Percentiles rank a stretch among this genome's conserved stretches.
Evolutionary conservation across 1,284 basidiomycete species (phyloP).

Genomic region (Marasmius fiardii): DNA sequence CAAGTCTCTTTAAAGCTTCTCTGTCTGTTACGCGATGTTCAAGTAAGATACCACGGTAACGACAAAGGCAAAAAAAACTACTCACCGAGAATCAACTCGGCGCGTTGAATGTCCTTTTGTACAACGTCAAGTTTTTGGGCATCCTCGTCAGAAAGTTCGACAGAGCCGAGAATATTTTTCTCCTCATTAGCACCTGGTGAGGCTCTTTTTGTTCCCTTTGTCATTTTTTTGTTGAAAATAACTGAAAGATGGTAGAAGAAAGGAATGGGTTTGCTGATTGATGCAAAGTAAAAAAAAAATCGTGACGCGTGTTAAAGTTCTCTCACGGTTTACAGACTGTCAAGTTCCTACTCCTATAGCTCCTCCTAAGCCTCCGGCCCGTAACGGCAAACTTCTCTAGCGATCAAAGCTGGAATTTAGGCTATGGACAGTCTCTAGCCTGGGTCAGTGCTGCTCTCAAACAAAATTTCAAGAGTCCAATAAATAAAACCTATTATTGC

Average conservation of each 20-base stretch:
- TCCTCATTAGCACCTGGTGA: constrained; percentile 69
- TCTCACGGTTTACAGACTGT: too few relatives aligned
- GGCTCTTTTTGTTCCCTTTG: constrained; percentile 66
- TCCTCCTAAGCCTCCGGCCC: too few relatives aligned
- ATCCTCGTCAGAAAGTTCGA: constrained; percentile 67
- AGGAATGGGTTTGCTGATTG: constrained; percentile 1
- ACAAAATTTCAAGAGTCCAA: too few relatives aligned
- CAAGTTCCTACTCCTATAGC: too few relatives aligned
- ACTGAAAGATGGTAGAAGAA: constrained; percentile 16
- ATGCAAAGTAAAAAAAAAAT: background rate
- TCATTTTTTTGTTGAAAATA: constrained; percentile 25
- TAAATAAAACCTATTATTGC: background rate
- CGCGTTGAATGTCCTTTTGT: constrained; percentile 63
- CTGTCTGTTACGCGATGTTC: constrained; percentile 46
- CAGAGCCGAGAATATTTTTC: constrained; percentile 62
- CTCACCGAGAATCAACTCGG: constrained; percentile 70
- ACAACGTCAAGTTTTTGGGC: constrained; percentile 59
- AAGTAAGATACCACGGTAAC: background rate
- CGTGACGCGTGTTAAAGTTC: background rate
- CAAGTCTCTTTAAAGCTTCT: constrained; percentile 50
- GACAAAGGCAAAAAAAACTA: constrained; percentile 9
- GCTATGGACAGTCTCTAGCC: too few relatives aligned
- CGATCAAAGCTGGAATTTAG: too few relatives aligned
- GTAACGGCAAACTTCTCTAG: too few relatives aligned
- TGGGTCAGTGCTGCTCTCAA: too few relatives aligned